Conservation (phyloP, 176 grass and related monocot species). For the Neostapfia colusana region DNA sequence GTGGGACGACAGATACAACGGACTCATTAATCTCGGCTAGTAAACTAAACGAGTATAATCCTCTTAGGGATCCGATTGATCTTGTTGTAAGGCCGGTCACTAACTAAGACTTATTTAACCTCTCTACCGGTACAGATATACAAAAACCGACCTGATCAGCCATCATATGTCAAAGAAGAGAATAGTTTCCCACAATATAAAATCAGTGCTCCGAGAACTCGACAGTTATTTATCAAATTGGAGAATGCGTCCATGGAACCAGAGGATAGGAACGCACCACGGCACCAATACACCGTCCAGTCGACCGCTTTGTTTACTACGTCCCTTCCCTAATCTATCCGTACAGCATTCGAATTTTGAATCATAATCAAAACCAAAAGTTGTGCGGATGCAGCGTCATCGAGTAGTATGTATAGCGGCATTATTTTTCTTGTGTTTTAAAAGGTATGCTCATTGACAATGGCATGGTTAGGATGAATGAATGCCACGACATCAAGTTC, state of each 20-base stretch:
- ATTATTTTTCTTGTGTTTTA: not conserved
- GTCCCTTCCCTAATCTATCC: not conserved
- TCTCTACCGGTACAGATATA: not conserved
- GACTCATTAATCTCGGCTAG: not conserved
- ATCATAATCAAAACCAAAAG: not conserved
- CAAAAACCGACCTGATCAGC: not conserved
- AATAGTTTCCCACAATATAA: not conserved
- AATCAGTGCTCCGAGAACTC: not conserved
- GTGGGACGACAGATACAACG: no score
- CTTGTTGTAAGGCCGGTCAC: constrained; percentile 16
- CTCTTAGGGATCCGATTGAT: constrained; percentile 7
- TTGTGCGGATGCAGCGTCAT: not conserved
- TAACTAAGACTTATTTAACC: constrained; percentile 8
- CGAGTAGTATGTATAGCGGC: not conserved
- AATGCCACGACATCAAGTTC: not conserved
- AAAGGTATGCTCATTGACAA: constrained; percentile 4
- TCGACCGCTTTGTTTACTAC: constrained; percentile 2
- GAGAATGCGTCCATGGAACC: not conserved
- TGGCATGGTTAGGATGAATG: not conserved
- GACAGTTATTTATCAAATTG: not conserved
- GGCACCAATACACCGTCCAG: not conserved
- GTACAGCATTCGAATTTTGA: not conserved
- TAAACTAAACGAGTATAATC: constrained; percentile 7
- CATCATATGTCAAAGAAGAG: constrained; percentile 8
- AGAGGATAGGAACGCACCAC: constrained; percentile 6